A percentile compares a stretch with the other conserved stretches of the same genome.
These are phyloP conservation scores for Fusarium domesticum DNA, from an alignment of 2,329 filamentous ascomycete species.

Conservation along the genomic window DNA sequence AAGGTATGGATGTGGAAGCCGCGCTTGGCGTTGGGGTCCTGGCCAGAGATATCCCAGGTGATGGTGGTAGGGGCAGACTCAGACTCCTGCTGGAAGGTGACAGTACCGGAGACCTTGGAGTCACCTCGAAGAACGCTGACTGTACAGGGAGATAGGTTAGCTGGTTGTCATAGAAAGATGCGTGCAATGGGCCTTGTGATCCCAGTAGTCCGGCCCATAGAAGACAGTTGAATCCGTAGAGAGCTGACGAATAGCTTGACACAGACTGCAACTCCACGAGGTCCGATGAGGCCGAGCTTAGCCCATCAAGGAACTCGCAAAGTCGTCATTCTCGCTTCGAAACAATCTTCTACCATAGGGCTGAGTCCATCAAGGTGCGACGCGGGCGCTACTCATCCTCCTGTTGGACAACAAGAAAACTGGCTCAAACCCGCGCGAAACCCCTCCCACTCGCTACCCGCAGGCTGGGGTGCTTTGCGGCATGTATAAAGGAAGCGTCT, in stretches of 20 bases:
- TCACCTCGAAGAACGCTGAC: constrained; percentile 97
- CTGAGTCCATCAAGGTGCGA: constrained; percentile 45
- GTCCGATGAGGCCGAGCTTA: constrained; percentile 5
- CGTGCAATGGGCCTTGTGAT: background rate
- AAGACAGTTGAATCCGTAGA: constrained; percentile 6
- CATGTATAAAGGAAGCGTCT: constrained; percentile 29
- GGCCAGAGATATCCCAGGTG: constrained; percentile 86
- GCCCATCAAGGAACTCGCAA: constrained; percentile 35
- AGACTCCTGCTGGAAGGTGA: constrained; percentile 88
- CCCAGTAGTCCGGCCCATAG: background rate
- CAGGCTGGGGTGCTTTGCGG: constrained; percentile 13
- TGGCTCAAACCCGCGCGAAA: constrained; percentile 58
- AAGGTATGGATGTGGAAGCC: constrained; percentile 99
- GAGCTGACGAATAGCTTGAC: constrained; percentile 2
- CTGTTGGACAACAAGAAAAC: constrained; percentile 42
- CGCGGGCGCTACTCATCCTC: constrained; percentile 21
- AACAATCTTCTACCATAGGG: constrained; percentile 9
- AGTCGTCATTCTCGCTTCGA: constrained; percentile 6
- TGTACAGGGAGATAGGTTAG: constrained; percentile 41
- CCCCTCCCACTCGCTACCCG: constrained; percentile 16
- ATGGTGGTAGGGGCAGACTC: constrained; percentile 82
- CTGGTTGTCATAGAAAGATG: constrained; percentile 2
- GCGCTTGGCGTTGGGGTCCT: constrained; percentile 93
- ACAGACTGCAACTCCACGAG: constrained; percentile 1
- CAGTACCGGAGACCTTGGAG: constrained; percentile 89